These are phyloP conservation scores for Fusarium mangiferae DNA, from an alignment of 2,329 filamentous ascomycete genomes.

Conservation along the genomic window DNA sequence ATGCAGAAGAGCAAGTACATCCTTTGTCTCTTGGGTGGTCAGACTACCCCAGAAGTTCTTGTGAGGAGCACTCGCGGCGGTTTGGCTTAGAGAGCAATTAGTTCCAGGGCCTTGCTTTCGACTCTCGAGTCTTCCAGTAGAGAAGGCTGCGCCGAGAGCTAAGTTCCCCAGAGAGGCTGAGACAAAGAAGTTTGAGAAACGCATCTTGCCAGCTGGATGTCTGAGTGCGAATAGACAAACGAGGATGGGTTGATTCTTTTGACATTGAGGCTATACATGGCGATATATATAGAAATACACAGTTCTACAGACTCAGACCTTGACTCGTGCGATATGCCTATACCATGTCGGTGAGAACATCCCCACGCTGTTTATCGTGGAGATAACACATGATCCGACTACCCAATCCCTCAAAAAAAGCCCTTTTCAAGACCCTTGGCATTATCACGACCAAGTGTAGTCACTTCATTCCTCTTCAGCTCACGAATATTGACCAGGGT, in stretches of 20 bases:
- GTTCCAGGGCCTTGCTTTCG: not conserved
- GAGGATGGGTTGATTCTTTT: not conserved
- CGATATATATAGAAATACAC: not conserved
- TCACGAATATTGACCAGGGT: not conserved
- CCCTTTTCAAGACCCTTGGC: not conserved
- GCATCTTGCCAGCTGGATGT: not conserved
- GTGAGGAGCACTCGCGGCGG: not conserved
- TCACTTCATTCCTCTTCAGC: not conserved
- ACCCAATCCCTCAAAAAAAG: not conserved
- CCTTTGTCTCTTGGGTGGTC: not conserved
- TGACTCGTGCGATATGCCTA: not conserved
- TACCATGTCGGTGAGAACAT: not conserved
- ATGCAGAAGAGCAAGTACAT: not conserved
- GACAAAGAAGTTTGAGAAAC: not conserved
- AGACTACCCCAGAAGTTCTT: conserved; percentile 10
- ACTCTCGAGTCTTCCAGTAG: not conserved
- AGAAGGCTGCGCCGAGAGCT: not conserved
- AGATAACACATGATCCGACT: not conserved
- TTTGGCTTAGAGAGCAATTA: not conserved
- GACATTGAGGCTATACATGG: no score
- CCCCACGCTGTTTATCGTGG: not conserved
- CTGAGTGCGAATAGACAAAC: not conserved
- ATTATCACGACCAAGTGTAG: not conserved
- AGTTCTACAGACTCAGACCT: not conserved
- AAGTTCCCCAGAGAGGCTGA: not conserved